phyloP scores from a whole-genome alignment of 1,139 yeast genomes.

The Taiozyma sp. region DNA sequence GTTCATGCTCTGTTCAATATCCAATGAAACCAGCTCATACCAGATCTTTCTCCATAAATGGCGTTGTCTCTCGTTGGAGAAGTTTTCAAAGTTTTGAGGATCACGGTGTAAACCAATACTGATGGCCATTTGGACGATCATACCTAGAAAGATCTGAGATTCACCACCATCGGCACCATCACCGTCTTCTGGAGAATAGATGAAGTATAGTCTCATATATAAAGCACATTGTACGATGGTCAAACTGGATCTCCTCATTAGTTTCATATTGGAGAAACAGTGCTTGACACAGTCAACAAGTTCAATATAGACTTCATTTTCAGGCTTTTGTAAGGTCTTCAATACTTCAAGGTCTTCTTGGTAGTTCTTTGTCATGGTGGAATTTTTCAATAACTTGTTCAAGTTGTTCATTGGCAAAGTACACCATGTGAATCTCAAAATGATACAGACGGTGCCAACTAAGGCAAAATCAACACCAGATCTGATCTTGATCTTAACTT shows the following conservation, averaged over 20 bases:
- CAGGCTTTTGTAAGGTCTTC: constrained; percentile 14
- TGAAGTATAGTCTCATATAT: constrained; percentile 41
- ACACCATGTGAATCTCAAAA: constrained; percentile 45
- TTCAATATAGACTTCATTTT: constrained; percentile 20
- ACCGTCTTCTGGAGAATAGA: constrained; percentile 46
- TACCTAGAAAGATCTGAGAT: constrained; percentile 36
- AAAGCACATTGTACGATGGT: constrained; percentile 47
- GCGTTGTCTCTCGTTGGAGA: constrained; percentile 23
- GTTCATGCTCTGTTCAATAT: constrained; percentile 38
- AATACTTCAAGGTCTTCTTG: constrained; percentile 12
- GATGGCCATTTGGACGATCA: constrained; percentile 50
- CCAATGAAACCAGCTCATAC: constrained; percentile 38
- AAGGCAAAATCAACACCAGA: constrained; percentile 24
- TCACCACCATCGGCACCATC: constrained; percentile 46
- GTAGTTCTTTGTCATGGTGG: constrained; percentile 14
- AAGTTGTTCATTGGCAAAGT: constrained; percentile 37
- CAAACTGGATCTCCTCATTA: constrained; percentile 32
- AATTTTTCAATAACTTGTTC: constrained; percentile 13
- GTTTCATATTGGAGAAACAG: constrained; percentile 32
- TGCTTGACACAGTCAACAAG: constrained; percentile 27
- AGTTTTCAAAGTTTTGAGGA: constrained; percentile 39
- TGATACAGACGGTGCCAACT: constrained; percentile 41
- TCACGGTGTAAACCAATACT: constrained; percentile 51
- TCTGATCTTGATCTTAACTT: constrained; percentile 21
- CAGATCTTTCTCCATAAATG: constrained; percentile 44